phyloP scores from a whole-genome alignment of 1,284 basidiomycete genomes.

The Melanopsichium pennsylvanicum region DNA sequence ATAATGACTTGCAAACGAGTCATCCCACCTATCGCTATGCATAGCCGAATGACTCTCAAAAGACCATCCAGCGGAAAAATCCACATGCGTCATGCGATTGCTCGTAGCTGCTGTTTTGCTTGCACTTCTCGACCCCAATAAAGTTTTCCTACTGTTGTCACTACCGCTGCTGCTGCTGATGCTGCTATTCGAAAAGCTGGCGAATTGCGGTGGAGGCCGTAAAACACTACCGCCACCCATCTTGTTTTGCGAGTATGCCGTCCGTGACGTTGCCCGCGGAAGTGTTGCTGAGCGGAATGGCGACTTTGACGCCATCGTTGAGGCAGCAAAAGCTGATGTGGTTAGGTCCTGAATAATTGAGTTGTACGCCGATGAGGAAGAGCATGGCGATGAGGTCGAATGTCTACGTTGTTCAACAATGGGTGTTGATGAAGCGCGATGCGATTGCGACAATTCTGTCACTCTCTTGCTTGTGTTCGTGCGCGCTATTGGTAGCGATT shows the following conservation, averaged over 20 bases:
- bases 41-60: slow-evolving; percentile 15
- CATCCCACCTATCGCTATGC: background rate
- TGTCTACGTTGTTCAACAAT: slow-evolving; percentile 14
- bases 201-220: slow-evolving; percentile 12
- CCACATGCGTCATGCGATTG: too few relatives aligned
- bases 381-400: slow-evolving; percentile 1
- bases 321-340: slow-evolving; percentile 17
- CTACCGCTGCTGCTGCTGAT: background rate
- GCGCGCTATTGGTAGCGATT: slow-evolving; percentile 15
- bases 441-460: background rate
- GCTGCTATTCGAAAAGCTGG: too few relatives aligned
- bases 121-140: too few relatives aligned
- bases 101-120: background rate
- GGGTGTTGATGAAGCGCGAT: slow-evolving; percentile 7
- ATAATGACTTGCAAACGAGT: slow-evolving; percentile 2
- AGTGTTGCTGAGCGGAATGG: slow-evolving; percentile 30
- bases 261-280: slow-evolving; percentile 12
- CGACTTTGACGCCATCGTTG: background rate
- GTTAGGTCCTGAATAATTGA: slow-evolving; percentile 31
- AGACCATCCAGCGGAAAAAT: slow-evolving; percentile 28
- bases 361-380: slow-evolving; percentile 8
- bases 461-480: background rate
- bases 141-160: too few relatives aligned
- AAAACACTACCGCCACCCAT: slow-evolving; percentile 4
- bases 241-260: background rate